Base-by-base conservation (phyloP, 192 early-diverging fungal species). In the Coemansia sp. region DNA sequence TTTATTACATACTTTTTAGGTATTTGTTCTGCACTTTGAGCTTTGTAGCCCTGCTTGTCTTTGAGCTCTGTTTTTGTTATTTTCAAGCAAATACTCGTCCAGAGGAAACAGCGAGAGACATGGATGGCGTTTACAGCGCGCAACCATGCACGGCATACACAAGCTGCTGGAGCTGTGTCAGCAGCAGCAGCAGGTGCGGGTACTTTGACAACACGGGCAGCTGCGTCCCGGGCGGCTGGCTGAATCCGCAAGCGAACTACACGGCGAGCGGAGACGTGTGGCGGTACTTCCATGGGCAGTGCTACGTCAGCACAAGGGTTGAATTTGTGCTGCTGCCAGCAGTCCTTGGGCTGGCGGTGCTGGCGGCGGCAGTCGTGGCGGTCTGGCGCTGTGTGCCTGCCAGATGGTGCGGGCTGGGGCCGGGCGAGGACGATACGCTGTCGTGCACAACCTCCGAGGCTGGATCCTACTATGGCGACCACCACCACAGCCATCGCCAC, bases 221-320 rank as follows among this genome's bases (percentile, higher is more conserved):
- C 13, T 82, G 79, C 15, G 79, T 82, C 19, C 71, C 79, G 39
- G 79, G 79, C 47, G 64, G 71, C 61, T 82, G 79, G 79, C 57
- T 82, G 26, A 49, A 40, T 8, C 71, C 79, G 41, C 65, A 47
- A 13, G 47, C 49, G 13, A 76, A 82, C 64, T 64, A 76, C 59
- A 67, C 71, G 16, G 61, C 44, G 53, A 41, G 39, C 39, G 79
- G 71, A 2, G 63, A 69, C 10, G 32, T 21, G 26, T 82, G 79
- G 79, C 45, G 71, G 56, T 82, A 82, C 63, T 76, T 76, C 68
- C 79, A 82, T 47, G 74, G 79, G 0, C 68, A 82, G n/a, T 82
- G 79, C 65, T 54, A 53, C 38, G 40, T 76, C 48, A 71, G 79
- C 68, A 71, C 79, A 8, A 68, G 60, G 11, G 67, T 74, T 9